Conservation (phyloP, 1,284 basidiomycete genomes). For the Mycosarcoma mackinlayi region DNA sequence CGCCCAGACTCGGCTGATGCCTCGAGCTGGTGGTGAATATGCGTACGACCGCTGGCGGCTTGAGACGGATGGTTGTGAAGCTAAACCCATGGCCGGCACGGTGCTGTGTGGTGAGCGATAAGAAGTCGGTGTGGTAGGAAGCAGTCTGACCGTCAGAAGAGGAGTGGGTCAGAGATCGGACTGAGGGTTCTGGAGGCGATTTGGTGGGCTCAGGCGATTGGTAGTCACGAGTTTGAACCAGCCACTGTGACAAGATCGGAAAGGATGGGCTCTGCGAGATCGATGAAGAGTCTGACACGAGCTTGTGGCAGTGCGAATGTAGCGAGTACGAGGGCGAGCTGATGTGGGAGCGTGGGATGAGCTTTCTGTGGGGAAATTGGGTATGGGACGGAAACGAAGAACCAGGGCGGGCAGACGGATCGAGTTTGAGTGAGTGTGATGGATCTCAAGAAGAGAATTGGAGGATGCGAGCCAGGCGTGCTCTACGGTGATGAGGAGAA, state of each 20-base stretch:
- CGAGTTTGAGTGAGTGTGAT: no score
- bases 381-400: no score
- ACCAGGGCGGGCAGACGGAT: no score
- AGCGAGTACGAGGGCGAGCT: no score
- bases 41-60: slow-evolving; percentile 39
- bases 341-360: no score
- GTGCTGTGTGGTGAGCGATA: background rate
- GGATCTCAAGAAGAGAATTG: no score
- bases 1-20: slow-evolving; percentile 33
- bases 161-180: no score
- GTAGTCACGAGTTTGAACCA: slow-evolving; percentile 10
- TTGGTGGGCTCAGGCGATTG: no score
- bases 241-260: slow-evolving; percentile 17
- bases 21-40: slow-evolving; percentile 35
- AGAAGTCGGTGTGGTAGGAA: background rate
- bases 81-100: slow-evolving; percentile 37
- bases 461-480: no score
- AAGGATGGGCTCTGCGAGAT: background rate
- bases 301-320: background rate
- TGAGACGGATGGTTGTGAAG: slow-evolving; percentile 17
- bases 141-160: background rate
- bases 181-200: no score
- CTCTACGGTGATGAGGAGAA: no score
- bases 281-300: background rate
- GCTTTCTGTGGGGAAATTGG: no score